These are phyloP conservation scores for Phtheirospermum japonicum DNA, from an alignment of 257 asterid species.

Conservation along the genomic window DNA sequence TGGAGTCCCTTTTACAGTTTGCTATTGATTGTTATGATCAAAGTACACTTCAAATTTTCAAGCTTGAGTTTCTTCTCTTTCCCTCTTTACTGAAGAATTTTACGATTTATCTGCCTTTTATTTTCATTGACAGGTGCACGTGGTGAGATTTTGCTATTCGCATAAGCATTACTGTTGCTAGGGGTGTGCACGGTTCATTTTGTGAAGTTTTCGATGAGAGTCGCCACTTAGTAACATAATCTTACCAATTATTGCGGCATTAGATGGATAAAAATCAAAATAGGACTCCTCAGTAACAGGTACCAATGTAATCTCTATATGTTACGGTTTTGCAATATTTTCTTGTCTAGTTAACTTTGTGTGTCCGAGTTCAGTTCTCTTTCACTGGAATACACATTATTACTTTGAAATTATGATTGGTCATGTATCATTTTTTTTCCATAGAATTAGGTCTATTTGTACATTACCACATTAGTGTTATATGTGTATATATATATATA, in stretches of 20 bases:
- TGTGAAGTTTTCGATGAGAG: too few species aligned
- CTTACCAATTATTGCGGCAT: neutral
- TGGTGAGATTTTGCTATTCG: neutral
- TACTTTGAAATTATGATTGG: neutral
- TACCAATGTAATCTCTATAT: neutral
- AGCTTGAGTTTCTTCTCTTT: neutral
- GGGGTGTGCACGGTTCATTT: neutral
- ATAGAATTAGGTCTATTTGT: neutral
- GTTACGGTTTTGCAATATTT: too few species aligned
- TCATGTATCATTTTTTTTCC: neutral
- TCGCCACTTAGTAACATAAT: neutral
- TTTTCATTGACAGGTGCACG: neutral
- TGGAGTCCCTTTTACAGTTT: conserved; percentile 52
- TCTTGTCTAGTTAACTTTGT: too few species aligned
- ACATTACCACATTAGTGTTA: neutral
- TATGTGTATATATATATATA: too few species aligned
- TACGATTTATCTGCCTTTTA: neutral
- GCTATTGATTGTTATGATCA: conserved; percentile 55
- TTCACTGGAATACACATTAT: neutral
- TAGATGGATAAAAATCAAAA: neutral
- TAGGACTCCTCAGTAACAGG: neutral
- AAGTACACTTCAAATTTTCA: conserved; percentile 34
- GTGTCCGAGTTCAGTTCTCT: too few species aligned
- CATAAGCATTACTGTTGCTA: neutral
- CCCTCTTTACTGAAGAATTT: neutral